Conservation (phyloP, 2,329 filamentous ascomycete species). For the Talaromyces sp. region DNA sequence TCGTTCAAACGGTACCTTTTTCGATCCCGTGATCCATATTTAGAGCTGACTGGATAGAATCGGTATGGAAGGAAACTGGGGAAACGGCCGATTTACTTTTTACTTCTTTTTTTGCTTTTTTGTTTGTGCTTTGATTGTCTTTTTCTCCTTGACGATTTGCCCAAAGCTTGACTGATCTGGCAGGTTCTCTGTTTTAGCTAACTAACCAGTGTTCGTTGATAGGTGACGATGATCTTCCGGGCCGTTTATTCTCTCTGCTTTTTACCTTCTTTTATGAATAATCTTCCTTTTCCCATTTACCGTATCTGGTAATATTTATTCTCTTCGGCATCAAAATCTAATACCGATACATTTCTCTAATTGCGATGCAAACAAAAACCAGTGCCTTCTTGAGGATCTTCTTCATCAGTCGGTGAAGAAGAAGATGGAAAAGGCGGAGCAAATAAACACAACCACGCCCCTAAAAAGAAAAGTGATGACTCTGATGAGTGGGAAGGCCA, state of each 20-base stretch:
- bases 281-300: neutral
- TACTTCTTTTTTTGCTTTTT: neutral
- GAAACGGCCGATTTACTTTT: neutral
- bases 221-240: constrained; percentile 9
- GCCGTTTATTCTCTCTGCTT: constrained; percentile 15
- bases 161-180: neutral
- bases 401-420: neutral
- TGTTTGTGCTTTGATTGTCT: neutral
- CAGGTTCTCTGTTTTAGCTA: neutral
- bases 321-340: neutral
- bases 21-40: constrained; percentile 15
- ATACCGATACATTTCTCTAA: neutral
- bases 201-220: neutral
- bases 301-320: neutral
- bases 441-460: neutral
- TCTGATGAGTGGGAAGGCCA: neutral
- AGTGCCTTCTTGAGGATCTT: neutral
- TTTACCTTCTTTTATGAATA: neutral
- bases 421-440: neutral
- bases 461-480: constrained; percentile 7
- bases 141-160: neutral
- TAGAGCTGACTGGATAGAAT: constrained; percentile 10
- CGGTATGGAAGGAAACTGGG: neutral
- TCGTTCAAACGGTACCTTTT: constrained; percentile 1
- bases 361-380: constrained; percentile 8